Evolutionary conservation across 1,139 yeast genomes (phyloP).

Genomic region (Nakaseomyces uthaithaninus): DNA sequence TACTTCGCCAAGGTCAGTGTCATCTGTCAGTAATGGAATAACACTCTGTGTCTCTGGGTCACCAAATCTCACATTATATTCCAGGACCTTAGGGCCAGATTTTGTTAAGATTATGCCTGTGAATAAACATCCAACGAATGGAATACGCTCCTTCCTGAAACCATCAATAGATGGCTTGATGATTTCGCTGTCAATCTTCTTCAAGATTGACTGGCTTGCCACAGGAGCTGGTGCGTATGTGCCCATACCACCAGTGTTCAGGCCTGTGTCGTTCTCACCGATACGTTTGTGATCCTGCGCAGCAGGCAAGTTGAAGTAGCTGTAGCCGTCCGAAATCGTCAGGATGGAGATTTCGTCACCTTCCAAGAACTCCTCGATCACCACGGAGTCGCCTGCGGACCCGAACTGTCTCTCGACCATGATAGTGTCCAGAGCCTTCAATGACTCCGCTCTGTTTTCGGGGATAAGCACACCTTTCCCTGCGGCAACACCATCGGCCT

Average conservation of each 20-base stretch:
- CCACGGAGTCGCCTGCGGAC: conserved; percentile 90
- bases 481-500: conserved; percentile 97
- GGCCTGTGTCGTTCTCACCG: conserved; percentile 87
- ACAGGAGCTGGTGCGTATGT: conserved; percentile 99
- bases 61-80: conserved; percentile 95
- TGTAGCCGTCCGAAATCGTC: conserved; percentile 91
- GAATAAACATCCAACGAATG: conserved; percentile 91
- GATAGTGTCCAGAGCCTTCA: conserved; percentile 72
- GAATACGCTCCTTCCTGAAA: conserved; percentile 91
- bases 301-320: conserved; percentile 84
- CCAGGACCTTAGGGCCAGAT: conserved; percentile 85
- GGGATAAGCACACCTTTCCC: conserved; percentile 98
- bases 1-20: conserved; percentile 85
- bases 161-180: conserved; percentile 92
- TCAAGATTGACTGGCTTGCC: conserved; percentile 64
- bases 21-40: conserved; percentile 70
- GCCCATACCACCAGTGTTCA: conserved; percentile 99
- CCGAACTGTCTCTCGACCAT: conserved; percentile 92
- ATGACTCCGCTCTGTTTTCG: conserved; percentile 72
- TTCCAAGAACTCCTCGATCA: conserved; percentile 89
- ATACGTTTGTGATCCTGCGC: conserved; percentile 98
- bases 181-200: conserved; percentile 60
- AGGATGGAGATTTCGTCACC: conserved; percentile 95
- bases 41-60: conserved; percentile 99
- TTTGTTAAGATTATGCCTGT: conserved; percentile 93